Percentiles rank a stretch among this genome's conserved stretches.
Evolutionary conservation across 208 protist species (phyloP).

Genomic region (Crithidia mellificae): DNA sequence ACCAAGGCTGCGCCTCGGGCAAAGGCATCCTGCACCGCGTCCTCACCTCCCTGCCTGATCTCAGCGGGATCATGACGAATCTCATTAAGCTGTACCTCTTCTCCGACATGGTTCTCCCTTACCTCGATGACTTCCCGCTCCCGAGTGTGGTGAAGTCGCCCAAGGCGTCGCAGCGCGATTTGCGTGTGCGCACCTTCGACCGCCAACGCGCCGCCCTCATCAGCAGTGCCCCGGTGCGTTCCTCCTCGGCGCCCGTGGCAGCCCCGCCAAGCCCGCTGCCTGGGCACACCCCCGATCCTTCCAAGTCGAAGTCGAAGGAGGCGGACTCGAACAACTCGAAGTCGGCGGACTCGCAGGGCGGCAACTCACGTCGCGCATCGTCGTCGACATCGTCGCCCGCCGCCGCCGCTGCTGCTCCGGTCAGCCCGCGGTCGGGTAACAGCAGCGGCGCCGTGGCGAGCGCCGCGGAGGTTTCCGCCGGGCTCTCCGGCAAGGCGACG

Average conservation of each 20-base stretch:
- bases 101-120: conserved; percentile 76
- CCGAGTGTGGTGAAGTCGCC: conserved; percentile 71
- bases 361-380: not conserved
- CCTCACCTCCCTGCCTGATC: conserved; percentile 73
- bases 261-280: not conserved
- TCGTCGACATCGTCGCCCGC: not conserved
- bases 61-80: conserved; percentile 66
- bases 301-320: not conserved
- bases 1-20: conserved; percentile 56
- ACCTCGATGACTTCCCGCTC: conserved; percentile 87
- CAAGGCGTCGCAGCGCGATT: conserved; percentile 20
- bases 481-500: not conserved
- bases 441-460: not conserved
- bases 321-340: not conserved
- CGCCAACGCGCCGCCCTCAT: conserved; percentile 51
- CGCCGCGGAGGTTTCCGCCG: not conserved
- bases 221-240: conserved; percentile 28
- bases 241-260: not conserved
- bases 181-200: conserved; percentile 63
- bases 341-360: not conserved
- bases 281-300: not conserved
- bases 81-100: conserved; percentile 76
- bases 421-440: not conserved
- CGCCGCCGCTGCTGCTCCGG: not conserved
- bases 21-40: conserved; percentile 74